Evolutionary conservation across 352 stramenopile genomes (phyloP), one percentile per base, ranked within the genome.

Genomic region (Pythium coloratum): DNA sequence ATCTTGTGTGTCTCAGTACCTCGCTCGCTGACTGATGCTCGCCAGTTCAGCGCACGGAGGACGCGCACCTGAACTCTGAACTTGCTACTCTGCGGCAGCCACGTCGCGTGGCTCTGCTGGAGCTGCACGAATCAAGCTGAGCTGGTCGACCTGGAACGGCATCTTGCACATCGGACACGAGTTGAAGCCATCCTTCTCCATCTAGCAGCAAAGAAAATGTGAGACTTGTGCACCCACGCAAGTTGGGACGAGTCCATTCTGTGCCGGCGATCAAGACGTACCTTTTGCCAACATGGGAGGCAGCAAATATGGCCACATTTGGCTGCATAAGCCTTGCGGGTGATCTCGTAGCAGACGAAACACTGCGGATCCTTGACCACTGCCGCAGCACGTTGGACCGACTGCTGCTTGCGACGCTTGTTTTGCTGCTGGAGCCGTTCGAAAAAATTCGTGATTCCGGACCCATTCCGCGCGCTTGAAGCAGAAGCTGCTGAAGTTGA

Each of bases 281-380:
- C 85, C 85, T 91, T 92, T 81, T 92, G 86, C 88, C 88, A 95
- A 61, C 88, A 95, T 6, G 63, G 56, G 34, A 88, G 76, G 66
- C 88, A 95, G 66, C 88, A 95, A 69, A 95, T 91, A 64, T 95
- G 88, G 6, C 88, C 88, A 34, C 88, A 95, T 30, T 83, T 78
- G 1, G 88, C 84, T 16, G 88, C 88, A 67, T 80, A 92, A 9
- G 88, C 85, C 66, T 92, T 93, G 4, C 71, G 80, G 0, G 82
- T 80, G 34, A 95, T 88, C 46, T 95, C 86, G 63, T 91, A 94
- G 70, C 88, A 95, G 28, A 95, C 87, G 38, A 88, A 79, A 53
- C 88, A 95, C 70, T 95, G 88, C 3, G 88, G 88, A 33, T 94
- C 78, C 51, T 91, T 79, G 16, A 95, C 76, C 10, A 91, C 64